Conservation (phyloP, 306 rosid genomes). For the Cercis canadensis region DNA sequence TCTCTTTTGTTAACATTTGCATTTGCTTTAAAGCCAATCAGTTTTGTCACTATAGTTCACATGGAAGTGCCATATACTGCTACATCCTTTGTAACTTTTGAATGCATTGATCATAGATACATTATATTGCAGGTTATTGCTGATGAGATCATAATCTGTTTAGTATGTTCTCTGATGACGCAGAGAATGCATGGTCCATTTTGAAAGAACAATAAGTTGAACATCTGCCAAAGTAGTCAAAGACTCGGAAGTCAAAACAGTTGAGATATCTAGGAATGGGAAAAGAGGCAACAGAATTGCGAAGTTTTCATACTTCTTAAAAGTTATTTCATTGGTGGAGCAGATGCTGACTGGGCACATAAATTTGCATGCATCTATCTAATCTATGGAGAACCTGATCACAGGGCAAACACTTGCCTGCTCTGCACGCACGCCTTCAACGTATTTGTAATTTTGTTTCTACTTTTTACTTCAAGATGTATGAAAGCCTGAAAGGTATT, state of each 20-base stretch:
- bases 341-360: background rate
- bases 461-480: background rate
- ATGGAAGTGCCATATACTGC: background rate
- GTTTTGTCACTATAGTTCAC: background rate
- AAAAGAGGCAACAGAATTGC: background rate
- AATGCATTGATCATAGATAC: slow-evolving; percentile 11
- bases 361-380: background rate
- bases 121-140: slow-evolving; percentile 14
- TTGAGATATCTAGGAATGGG: background rate
- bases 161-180: slow-evolving; percentile 15
- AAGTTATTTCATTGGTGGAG: background rate
- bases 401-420: no score
- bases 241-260: background rate
- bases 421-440: no score
- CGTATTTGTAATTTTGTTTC: no score
- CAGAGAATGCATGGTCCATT: background rate
- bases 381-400: no score
- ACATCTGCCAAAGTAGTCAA: background rate
- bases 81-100: background rate
- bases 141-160: background rate
- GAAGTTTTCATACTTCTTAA: background rate
- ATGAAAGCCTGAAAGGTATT: no score
- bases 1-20: background rate
- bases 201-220: background rate
- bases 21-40: background rate